phyloP scores from a whole-genome alignment of 331 rosid genomes.

The Ulmus americana region DNA sequence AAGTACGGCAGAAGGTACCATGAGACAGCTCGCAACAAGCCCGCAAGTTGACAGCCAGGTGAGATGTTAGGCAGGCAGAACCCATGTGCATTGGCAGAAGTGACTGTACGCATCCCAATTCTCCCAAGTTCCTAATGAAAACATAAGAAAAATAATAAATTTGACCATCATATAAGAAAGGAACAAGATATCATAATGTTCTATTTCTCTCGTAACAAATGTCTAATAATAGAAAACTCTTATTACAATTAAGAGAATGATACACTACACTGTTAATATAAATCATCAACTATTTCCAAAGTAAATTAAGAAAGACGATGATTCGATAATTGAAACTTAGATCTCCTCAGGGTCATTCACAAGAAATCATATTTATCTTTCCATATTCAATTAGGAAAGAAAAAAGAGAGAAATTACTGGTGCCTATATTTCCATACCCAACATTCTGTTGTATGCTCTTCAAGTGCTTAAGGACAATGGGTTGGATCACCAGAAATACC shows the following conservation, averaged over 20 bases:
- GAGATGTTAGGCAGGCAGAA: slow-evolving; percentile 55
- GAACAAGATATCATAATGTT: neutral
- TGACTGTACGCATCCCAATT: slow-evolving; percentile 67
- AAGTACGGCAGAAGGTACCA: slow-evolving; percentile 97
- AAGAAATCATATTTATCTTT: no score
- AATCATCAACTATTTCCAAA: neutral
- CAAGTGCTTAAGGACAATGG: no score
- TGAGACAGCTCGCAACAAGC: slow-evolving; percentile 83
- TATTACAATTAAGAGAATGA: neutral
- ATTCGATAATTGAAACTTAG: no score
- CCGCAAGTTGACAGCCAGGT: slow-evolving; percentile 43
- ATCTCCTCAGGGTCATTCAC: no score
- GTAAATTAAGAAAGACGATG: neutral
- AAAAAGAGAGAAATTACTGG: no score
- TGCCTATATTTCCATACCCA: no score
- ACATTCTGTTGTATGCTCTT: no score
- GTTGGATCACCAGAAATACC: no score
- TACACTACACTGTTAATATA: neutral
- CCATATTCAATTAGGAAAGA: no score
- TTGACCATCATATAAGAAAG: neutral
- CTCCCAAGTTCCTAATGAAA: slow-evolving; percentile 62
- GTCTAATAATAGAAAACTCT: neutral
- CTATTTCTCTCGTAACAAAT: neutral
- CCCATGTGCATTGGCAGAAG: slow-evolving; percentile 53
- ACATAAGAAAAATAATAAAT: neutral